Base-by-base conservation (phyloP, 73 alveolate genomes). In the Blepharisma stoltei region DNA sequence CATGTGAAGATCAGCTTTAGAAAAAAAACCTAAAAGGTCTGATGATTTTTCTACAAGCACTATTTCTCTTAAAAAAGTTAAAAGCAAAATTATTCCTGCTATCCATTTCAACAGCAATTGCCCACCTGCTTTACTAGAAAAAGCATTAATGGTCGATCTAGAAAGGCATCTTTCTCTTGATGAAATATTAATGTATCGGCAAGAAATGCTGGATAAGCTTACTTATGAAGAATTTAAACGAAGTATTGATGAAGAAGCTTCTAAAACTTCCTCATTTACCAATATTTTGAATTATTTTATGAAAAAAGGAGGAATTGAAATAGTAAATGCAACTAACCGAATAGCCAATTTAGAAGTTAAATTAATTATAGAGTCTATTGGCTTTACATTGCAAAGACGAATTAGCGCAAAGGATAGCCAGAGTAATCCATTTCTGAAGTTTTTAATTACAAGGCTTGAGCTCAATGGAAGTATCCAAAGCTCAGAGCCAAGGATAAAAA, bases 91-190 rank as follows among this genome's bases (percentile, higher is more conserved):
- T 9, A 60, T 60, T 47, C 73, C 73, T 1, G 14, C 73, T 20
- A 14, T 60, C 23, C 73, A 60, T 25, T 60, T 60, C 46, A 60
- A 60, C 23, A 9, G 37, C 73, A 60, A 60, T 38, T 60, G 73
- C 45, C 37, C 37, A 60, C 46, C 23, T 2, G 46, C 0, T 18
- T 8, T 14, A 18, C 73, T 60, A 14, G 73, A 60, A 60, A n/a
- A 25, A 25, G 73, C 73, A 8, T 60, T 60, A 5, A 60, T 60
- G 73, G 45, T 25, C 0, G 73, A 60, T 60, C 73, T 60, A 18
- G 73, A 60, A 38, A n/a, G 45, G 18, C 14, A 60, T 25, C 73
- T 60, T 60, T 1, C 37, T 25, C 14, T 25, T 1, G 38, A n/a
- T 18, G 73, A 60, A 25, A 60, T 60, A 60, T 9, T 60, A 14